Percentiles rank a stretch among this genome's conserved stretches.
phyloP scores from a whole-genome alignment of 352 stramenopile species.

The Phytopythium helicoides region DNA sequence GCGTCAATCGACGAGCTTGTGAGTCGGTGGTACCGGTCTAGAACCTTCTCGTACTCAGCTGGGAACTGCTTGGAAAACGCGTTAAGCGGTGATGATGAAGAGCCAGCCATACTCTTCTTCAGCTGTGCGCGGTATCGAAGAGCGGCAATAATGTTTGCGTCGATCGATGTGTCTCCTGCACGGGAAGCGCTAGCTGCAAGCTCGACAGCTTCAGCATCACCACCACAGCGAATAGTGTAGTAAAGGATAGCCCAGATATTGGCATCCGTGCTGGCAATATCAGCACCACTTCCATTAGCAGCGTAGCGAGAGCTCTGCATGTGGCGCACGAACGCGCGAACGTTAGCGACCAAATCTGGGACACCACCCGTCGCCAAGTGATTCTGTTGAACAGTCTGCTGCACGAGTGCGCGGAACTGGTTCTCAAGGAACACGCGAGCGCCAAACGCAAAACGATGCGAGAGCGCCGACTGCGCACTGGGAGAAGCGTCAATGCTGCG shows the following conservation, averaged over 20 bases:
- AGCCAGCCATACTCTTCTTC: constrained; percentile 40
- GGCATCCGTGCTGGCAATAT: constrained; percentile 22
- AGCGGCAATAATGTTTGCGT: constrained; percentile 53
- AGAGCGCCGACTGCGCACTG: constrained; percentile 32
- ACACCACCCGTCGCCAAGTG: constrained; percentile 66
- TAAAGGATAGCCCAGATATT: constrained; percentile 79
- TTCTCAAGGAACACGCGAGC: constrained; percentile 75
- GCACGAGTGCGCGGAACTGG: constrained; percentile 74
- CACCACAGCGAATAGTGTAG: constrained; percentile 76
- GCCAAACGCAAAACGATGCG: constrained; percentile 60
- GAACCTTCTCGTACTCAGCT: constrained; percentile 52
- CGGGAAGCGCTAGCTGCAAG: constrained; percentile 40
- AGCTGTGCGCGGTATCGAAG: constrained; percentile 64
- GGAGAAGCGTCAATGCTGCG: constrained; percentile 29
- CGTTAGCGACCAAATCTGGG: constrained; percentile 61
- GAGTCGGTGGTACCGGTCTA: constrained; percentile 69
- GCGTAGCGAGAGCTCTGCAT: constrained; percentile 68
- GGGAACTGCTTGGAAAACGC: constrained; percentile 74
- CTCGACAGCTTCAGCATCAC: constrained; percentile 65
- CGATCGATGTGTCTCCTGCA: constrained; percentile 44
- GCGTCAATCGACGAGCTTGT: constrained; percentile 71
- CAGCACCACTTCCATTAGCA: constrained; percentile 29
- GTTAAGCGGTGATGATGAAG: constrained; percentile 26
- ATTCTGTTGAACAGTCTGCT: constrained; percentile 79
- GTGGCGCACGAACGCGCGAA: constrained; percentile 78